phyloP scores from a whole-genome alignment of 257 asterid species.

The Cynanchum wilfordii region DNA sequence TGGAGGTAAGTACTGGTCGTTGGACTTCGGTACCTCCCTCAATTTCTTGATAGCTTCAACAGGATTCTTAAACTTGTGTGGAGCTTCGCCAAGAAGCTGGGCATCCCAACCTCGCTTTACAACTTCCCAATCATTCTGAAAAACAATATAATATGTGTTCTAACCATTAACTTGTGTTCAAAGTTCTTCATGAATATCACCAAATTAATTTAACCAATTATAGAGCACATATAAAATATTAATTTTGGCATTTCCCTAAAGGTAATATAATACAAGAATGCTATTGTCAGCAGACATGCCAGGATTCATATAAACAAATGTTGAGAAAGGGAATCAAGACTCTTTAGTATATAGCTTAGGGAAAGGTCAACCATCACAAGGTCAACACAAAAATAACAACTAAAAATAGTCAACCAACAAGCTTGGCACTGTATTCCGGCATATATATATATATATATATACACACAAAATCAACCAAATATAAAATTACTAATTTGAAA shows the following conservation, averaged over 20 bases:
- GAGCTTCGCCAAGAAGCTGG: slow-evolving; percentile 97
- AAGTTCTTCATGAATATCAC: background rate
- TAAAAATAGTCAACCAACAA: slow-evolving; percentile 38
- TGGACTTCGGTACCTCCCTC: slow-evolving; percentile 60
- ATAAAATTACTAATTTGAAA: background rate
- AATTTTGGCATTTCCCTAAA: background rate
- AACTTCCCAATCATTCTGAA: slow-evolving; percentile 90
- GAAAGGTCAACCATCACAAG: background rate
- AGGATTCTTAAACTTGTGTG: slow-evolving; percentile 64
- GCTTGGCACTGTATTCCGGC: slow-evolving; percentile 60
- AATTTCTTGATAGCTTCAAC: slow-evolving; percentile 86
- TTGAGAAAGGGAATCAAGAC: background rate
- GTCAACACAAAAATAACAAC: background rate
- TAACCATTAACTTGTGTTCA: background rate
- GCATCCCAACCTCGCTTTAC: slow-evolving; percentile 99
- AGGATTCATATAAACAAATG: background rate
- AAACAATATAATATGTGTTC: background rate
- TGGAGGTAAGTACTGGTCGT: slow-evolving; percentile 80
- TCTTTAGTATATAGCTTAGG: background rate
- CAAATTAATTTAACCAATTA: background rate
- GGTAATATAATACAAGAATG: slow-evolving; percentile 2
- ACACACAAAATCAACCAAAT: background rate
- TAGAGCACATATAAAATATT: background rate
- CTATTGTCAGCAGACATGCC: background rate
- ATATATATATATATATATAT: background rate